Evolutionary conservation across 331 rosid genomes (phyloP), one percentile per base, ranked within the genome.

Genomic region (Telfairia occidentalis): DNA sequence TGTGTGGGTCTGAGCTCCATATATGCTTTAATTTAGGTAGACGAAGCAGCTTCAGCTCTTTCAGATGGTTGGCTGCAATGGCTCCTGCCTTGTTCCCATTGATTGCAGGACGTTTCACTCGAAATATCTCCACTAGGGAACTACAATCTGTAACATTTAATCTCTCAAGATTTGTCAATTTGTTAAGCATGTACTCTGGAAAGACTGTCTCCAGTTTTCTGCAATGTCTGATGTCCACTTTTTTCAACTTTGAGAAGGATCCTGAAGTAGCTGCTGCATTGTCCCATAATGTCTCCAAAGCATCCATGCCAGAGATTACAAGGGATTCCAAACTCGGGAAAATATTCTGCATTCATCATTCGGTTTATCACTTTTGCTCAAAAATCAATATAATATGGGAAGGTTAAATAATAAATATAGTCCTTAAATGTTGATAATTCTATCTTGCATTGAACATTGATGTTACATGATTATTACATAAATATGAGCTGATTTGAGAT

Each of bases 251-350:
- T 59, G 76, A 3, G 49, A 79, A 86, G 8, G 87, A 83, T 12
- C 59, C 60, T 55, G 64, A 7, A 40, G 40, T 34, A n/a, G 70
- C 73, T 40, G 59, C 38, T 40, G 59, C 38, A 10, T 70, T 67
- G 30, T 24, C 77, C 90, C 90, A 87, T 78, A 82, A 59, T 48
- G 84, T 60, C 81, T 78, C 76, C 77, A 81, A 77, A 32, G 40
- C 71, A 43, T 71, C 80, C 89, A 81, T 83, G 24, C 75, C 28
- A 70, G 86, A 77, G 69, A 83, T 72, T 75, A 59, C 66, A 21
- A 87, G 74, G 21, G 76, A 75, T 85, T 83, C 81, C 79, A 85
- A 77, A 77, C 80, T 77, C 18, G 91, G 83, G 70, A 87, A 83
- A 23, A 76, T 54, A 23, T 78, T 59, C 55, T 49, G 81, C 82